Conservation (phyloP, 129 eudicot genomes). For the Flaveria brownii region DNA sequence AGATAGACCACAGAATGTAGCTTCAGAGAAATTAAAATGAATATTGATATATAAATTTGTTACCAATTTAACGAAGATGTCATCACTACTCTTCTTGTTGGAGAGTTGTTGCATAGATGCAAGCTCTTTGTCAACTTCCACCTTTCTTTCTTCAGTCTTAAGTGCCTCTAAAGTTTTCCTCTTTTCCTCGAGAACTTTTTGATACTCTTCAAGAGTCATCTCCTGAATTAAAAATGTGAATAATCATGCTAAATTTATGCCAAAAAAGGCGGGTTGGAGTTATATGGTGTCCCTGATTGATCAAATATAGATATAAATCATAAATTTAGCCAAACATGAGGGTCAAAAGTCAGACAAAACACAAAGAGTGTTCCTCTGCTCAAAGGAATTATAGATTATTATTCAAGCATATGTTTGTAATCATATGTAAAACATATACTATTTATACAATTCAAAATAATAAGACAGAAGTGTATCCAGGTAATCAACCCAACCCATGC, state of each 20-base stretch:
- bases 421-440: background rate
- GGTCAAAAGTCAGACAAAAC: background rate
- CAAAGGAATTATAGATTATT: background rate
- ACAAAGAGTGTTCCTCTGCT: background rate
- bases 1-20: background rate
- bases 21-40: background rate
- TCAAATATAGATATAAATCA: background rate
- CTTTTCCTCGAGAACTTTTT: conserved; percentile 84
- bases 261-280: background rate
- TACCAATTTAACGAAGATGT: conserved; percentile 75
- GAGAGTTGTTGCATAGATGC: conserved; percentile 79
- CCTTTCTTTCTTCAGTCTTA: conserved; percentile 87
- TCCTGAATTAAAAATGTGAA: conserved; percentile 43
- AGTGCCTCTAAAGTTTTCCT: conserved; percentile 71
- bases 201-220: conserved; percentile 95
- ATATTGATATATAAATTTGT: background rate
- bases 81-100: conserved; percentile 72
- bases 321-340: background rate
- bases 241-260: background rate
- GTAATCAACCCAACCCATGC: background rate
- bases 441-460: background rate
- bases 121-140: conserved; percentile 67
- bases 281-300: background rate
- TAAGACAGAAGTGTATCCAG: background rate
- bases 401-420: background rate